Evolutionary conservation across 2,329 filamentous ascomycete species (phyloP).

Genomic region (Berkeleyomyces basicola): DNA sequence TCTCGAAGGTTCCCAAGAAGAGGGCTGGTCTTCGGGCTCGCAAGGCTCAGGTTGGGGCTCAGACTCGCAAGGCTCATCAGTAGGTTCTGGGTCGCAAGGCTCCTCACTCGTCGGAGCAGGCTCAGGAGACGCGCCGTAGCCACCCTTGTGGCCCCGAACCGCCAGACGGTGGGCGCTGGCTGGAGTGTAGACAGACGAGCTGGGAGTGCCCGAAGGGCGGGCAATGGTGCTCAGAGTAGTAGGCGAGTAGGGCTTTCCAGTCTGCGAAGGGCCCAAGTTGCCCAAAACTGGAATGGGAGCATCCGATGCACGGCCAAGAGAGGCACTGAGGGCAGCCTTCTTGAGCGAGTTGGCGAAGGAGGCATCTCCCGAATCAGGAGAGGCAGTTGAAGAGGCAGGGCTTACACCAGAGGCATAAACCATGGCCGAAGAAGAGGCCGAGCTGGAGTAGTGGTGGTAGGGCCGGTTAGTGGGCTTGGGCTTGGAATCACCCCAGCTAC

Average conservation of each 20-base stretch:
- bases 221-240: slow-evolving; percentile 4
- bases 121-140: slow-evolving; percentile 14
- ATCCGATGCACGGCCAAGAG: slow-evolving; percentile 12
- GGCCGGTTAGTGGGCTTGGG: slow-evolving; percentile 1
- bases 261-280: neutral
- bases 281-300: slow-evolving; percentile 9
- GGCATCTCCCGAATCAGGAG: neutral
- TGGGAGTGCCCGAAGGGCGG: slow-evolving; percentile 7
- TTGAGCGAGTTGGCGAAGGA: slow-evolving; percentile 10
- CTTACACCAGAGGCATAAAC: neutral
- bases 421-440: neutral
- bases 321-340: slow-evolving; percentile 11
- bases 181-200: slow-evolving; percentile 12
- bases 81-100: slow-evolving; percentile 10
- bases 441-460: neutral
- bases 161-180: slow-evolving; percentile 14
- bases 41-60: slow-evolving; percentile 9
- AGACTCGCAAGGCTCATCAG: slow-evolving; percentile 9
- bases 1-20: neutral
- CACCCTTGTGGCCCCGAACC: slow-evolving; percentile 14
- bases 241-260: neutral
- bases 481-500: neutral
- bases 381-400: neutral
- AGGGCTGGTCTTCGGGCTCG: neutral
- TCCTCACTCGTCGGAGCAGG: slow-evolving; percentile 14